Conservation (phyloP, 495 filamentous ascomycete genomes). For the Penicillium riverlandense region DNA sequence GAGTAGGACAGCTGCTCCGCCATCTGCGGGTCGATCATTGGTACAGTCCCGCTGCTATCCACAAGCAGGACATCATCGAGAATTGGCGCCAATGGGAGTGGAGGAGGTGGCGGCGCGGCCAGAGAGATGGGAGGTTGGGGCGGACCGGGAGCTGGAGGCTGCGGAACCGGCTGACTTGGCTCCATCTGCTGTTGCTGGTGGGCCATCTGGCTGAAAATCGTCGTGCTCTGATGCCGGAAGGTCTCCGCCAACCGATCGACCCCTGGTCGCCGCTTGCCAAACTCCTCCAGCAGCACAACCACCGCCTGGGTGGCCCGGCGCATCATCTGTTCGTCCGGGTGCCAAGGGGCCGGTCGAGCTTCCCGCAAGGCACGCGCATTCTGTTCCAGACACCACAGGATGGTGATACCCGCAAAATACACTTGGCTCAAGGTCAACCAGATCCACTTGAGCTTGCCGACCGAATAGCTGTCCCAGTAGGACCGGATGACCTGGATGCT, state of each 20-base stretch:
- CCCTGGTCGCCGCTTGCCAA: slow-evolving; percentile 40
- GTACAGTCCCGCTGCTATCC: slow-evolving; percentile 26
- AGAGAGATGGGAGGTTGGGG: slow-evolving; percentile 13
- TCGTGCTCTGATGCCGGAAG: slow-evolving; percentile 39
- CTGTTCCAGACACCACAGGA: slow-evolving; percentile 42
- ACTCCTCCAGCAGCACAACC: slow-evolving; percentile 41
- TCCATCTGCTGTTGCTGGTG: slow-evolving; percentile 28
- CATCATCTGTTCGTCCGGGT: slow-evolving; percentile 40
- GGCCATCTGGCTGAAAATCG: slow-evolving; percentile 39
- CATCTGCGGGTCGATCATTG: slow-evolving; percentile 35
- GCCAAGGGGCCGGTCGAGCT: slow-evolving; percentile 29
- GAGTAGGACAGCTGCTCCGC: slow-evolving; percentile 36
- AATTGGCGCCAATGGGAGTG: slow-evolving; percentile 35
- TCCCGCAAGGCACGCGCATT: slow-evolving; percentile 40
- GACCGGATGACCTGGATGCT: slow-evolving; percentile 43
- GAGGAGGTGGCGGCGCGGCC: slow-evolving; percentile 22
- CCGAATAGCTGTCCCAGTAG: slow-evolving; percentile 42
- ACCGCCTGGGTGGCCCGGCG: slow-evolving; percentile 39
- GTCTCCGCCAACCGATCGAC: slow-evolving; percentile 40
- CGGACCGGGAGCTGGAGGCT: slow-evolving; percentile 16
- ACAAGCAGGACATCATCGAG: slow-evolving; percentile 36
- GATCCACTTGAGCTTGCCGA: slow-evolving; percentile 47
- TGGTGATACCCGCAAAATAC: slow-evolving; percentile 44
- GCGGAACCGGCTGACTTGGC: slow-evolving; percentile 14
- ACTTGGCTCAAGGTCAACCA: slow-evolving; percentile 48